A percentile compares a stretch with the other conserved stretches of the same genome.
phyloP scores from a whole-genome alignment of 2,329 filamentous ascomycete genomes.

The Nemania bipapillata region DNA sequence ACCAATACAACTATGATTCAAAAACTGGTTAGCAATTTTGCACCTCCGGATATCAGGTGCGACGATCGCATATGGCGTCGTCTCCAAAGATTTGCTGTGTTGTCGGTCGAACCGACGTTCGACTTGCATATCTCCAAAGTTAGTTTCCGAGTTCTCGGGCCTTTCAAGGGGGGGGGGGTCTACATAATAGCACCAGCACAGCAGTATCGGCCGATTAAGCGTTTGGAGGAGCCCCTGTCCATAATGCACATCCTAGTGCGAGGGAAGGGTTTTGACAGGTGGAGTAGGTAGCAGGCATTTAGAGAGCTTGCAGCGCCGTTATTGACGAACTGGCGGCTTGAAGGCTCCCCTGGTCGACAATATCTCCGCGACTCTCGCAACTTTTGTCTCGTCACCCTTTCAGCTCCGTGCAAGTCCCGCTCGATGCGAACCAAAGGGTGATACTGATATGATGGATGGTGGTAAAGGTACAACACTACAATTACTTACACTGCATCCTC shows the following conservation, averaged over 20 bases:
- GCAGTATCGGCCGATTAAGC: conserved; percentile 22
- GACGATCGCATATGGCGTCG: conserved; percentile 8
- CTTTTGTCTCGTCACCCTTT: neutral
- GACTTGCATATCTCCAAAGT: conserved; percentile 3
- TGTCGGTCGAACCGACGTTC: conserved; percentile 13
- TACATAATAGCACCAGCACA: conserved; percentile 14
- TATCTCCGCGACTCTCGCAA: conserved; percentile 6
- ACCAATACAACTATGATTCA: too few relatives aligned
- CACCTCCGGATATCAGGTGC: conserved; percentile 3
- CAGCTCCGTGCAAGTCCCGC: neutral
- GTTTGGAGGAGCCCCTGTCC: conserved; percentile 34
- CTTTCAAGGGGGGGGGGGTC: neutral
- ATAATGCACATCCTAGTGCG: conserved; percentile 41
- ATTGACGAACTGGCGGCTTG: conserved; percentile 1
- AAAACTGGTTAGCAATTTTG: neutral
- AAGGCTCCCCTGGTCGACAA: conserved; percentile 7
- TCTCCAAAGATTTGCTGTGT: neutral
- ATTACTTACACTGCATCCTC: conserved; percentile 4
- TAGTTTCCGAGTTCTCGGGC: conserved; percentile 30
- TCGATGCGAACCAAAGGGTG: neutral
- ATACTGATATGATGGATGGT: neutral
- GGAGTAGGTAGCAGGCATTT: conserved; percentile 38
- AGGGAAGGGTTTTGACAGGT: conserved; percentile 35
- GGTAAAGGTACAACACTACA: neutral
- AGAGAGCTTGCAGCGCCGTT: conserved; percentile 35